Conservation (phyloP, 208 protist genomes). For the Crithidia brevicula region DNA sequence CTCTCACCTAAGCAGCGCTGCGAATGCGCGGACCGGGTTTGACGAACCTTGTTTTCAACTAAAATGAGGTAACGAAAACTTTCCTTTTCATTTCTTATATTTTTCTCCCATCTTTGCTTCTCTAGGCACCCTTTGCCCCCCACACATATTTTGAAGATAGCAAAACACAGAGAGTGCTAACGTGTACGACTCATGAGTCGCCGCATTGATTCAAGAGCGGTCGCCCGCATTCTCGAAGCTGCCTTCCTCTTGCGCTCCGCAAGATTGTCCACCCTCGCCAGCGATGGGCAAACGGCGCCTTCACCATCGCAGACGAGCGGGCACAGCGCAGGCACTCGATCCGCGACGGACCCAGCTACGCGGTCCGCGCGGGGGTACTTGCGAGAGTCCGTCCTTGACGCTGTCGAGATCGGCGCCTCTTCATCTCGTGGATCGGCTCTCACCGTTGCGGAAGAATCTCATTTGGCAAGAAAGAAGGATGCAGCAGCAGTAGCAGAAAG, state of each 20-base stretch:
- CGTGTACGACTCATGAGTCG: slow-evolving; percentile 34
- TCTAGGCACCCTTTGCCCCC: too few relatives aligned
- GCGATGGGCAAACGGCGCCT: slow-evolving; percentile 10
- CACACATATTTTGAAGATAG: neutral
- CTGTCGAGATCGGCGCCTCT: slow-evolving; percentile 34
- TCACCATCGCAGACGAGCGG: neutral
- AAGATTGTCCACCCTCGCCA: slow-evolving; percentile 16
- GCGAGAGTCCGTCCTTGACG: slow-evolving; percentile 39
- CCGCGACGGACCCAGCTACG: neutral
- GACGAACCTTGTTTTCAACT: too few relatives aligned
- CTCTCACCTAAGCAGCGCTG: too few relatives aligned
- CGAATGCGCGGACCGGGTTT: too few relatives aligned
- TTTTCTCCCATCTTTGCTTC: too few relatives aligned
- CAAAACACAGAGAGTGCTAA: neutral
- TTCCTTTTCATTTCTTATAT: too few relatives aligned
- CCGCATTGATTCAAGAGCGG: slow-evolving; percentile 30
- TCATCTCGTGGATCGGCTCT: slow-evolving; percentile 8
- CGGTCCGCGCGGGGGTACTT: slow-evolving; percentile 33
- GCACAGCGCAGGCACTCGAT: neutral
- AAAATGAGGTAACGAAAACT: too few relatives aligned
- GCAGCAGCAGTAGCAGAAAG: neutral
- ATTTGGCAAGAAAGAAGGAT: neutral
- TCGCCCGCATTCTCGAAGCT: slow-evolving; percentile 56
- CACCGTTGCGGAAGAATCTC: neutral
- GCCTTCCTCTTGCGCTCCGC: slow-evolving; percentile 34